A percentile compares a stretch with the other conserved stretches of the same genome.
phyloP scores from a whole-genome alignment of 306 rosid species.

The Vachellia pachyceras region DNA sequence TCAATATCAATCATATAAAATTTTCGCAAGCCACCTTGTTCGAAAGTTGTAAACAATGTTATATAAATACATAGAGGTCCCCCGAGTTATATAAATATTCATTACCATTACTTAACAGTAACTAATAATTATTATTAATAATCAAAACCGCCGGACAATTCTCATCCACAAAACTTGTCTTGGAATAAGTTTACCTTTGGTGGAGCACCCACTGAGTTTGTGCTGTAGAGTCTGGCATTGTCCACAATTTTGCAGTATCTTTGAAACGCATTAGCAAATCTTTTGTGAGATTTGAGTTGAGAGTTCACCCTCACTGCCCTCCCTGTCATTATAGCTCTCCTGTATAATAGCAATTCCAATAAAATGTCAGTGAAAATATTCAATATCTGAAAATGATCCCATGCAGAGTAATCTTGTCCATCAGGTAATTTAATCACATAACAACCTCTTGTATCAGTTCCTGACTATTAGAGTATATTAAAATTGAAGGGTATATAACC shows the following conservation, averaged over 20 bases:
- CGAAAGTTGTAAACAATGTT: neutral
- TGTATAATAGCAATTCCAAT: constrained; percentile 38
- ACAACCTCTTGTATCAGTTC: neutral
- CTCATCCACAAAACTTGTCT: neutral
- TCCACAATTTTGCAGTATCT: constrained; percentile 83
- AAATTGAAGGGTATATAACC: too few relatives aligned
- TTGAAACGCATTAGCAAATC: constrained; percentile 80
- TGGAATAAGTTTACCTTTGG: constrained; percentile 65
- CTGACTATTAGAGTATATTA: too few relatives aligned
- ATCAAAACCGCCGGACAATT: neutral
- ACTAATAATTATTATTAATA: neutral
- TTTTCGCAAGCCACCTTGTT: neutral
- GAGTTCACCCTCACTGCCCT: constrained; percentile 94
- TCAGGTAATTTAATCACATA: neutral
- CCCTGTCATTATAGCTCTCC: constrained; percentile 81
- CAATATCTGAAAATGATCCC: too few relatives aligned
- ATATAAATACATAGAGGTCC: neutral
- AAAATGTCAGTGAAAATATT: neutral
- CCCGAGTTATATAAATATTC: neutral
- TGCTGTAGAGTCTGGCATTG: constrained; percentile 70
- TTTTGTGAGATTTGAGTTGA: constrained; percentile 86
- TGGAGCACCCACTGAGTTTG: constrained; percentile 61
- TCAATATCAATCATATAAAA: neutral
- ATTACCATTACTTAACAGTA: neutral
- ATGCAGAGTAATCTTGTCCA: too few relatives aligned